phyloP scores from a whole-genome alignment of 1,284 basidiomycete genomes.

The Tremellales sp. region DNA sequence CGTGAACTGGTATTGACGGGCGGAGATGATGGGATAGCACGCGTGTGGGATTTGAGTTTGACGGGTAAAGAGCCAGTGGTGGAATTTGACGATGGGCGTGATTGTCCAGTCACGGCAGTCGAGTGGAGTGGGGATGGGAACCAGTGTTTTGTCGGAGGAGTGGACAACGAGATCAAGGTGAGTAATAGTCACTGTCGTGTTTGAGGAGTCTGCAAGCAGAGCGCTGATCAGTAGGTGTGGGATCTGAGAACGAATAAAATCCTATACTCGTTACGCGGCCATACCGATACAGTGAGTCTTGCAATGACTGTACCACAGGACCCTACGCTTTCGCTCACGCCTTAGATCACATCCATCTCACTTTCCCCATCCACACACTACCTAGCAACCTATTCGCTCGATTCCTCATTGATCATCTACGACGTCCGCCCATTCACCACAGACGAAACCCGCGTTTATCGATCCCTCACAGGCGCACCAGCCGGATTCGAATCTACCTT shows the following conservation, averaged over 20 bases:
- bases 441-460: constrained; percentile 70
- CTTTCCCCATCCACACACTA: constrained; percentile 80
- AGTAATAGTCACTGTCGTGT: constrained; percentile 38
- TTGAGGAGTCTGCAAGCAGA: background rate
- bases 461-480: constrained; percentile 73
- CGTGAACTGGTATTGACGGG: constrained; percentile 74
- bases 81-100: constrained; percentile 69
- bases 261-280: constrained; percentile 70
- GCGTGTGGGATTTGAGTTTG: constrained; percentile 78
- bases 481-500: constrained; percentile 86
- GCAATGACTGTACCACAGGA: background rate
- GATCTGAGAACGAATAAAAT: constrained; percentile 77
- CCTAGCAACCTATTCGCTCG: constrained; percentile 81
- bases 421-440: constrained; percentile 88
- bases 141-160: constrained; percentile 76
- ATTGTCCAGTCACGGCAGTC: constrained; percentile 79
- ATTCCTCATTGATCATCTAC: constrained; percentile 79
- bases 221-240: constrained; percentile 58
- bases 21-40: constrained; percentile 82
- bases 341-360: constrained; percentile 64
- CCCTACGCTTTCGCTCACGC: constrained; percentile 1
- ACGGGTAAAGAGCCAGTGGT: constrained; percentile 71
- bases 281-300: constrained; percentile 70
- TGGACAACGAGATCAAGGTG: constrained; percentile 92
- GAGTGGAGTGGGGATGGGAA: constrained; percentile 86